Base-by-base conservation (phyloP, 768 basidiomycete genomes). In the Suillus clintonianus region DNA sequence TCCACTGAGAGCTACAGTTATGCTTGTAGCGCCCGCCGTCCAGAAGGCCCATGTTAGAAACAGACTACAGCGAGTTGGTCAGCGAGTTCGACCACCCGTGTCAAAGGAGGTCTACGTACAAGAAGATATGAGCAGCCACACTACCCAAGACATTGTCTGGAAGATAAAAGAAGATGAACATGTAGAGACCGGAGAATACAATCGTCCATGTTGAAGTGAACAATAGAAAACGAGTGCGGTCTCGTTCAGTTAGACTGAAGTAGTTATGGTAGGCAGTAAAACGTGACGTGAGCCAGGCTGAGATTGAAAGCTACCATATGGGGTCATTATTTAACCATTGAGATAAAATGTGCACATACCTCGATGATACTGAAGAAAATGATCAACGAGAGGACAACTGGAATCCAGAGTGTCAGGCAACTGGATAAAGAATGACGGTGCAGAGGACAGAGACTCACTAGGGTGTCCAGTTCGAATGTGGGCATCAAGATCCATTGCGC, bases 31-130 rank as follows among this genome's bases (percentile, higher is more conserved):
- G 3, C 83, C 90, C 0, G 91, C 86, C 4, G 85, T 80, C 92
- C 92, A 94, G 64, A 92, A 80, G 39, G 92, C 80, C 90, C 91
- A 93, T 1, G 90, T 91, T n/a, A 92, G 14, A 57, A 80, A 62
- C 55, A 92, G 74, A 76, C 91, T 92, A 45, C 2, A 30, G 24
- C 32, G 13, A 48, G 4, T 15, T 48, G 30, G 51, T 64, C 54
- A 37, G 24, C 50, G 45, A 41, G 60, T 32, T 53, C 22, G 30
- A 15, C 8, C 32, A n/a, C 62, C 17, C 19, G 60, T 61, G 48
- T 27, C 36, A 65, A 53, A 36, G 36, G 57, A 61, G 39, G 27
- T 43, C 50, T 42, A 80, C 89, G 64, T 67, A 91, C 90, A 86
- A 89, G n/a, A n/a, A n/a, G 36, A 83, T 75, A 75, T 93, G 89